phyloP scores from a whole-genome alignment of 2,329 filamentous ascomycete genomes.

The Penicillium sp. region DNA sequence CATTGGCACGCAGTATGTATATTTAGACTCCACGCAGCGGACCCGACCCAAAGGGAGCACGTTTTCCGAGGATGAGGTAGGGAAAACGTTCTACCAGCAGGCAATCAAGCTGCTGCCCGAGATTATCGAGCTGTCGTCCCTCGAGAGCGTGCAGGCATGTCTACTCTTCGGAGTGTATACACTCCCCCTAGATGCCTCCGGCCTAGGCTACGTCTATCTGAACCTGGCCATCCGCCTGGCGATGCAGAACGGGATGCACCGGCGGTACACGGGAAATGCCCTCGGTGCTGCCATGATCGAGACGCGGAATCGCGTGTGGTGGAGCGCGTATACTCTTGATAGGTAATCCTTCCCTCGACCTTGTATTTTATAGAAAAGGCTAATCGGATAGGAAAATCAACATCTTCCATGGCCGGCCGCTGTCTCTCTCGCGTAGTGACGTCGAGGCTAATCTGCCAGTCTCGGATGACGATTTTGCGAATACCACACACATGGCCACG shows the following conservation, averaged over 20 bases:
- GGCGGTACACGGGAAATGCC: conserved; percentile 46
- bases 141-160: conserved; percentile 58
- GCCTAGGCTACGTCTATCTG: conserved; percentile 55
- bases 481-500: conserved; percentile 48
- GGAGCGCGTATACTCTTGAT: conserved; percentile 55
- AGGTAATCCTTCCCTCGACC: no score
- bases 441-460: conserved; percentile 52
- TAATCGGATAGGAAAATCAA: conserved; percentile 55
- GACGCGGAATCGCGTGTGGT: conserved; percentile 54
- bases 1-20: conserved; percentile 41
- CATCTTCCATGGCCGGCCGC: conserved; percentile 53
- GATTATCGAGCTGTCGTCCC: conserved; percentile 52
- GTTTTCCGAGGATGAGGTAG: conserved; percentile 51
- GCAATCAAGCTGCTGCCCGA: conserved; percentile 53
- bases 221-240: conserved; percentile 54
- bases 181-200: conserved; percentile 53
- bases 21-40: conserved; percentile 42
- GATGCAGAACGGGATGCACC: conserved; percentile 59
- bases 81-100: conserved; percentile 54
- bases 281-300: conserved; percentile 48
- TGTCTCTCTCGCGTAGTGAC: conserved; percentile 50
- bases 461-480: conserved; percentile 39
- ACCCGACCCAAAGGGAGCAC: no score
- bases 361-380: no score
- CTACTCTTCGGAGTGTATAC: conserved; percentile 54